A percentile compares a stretch with the other conserved stretches of the same genome.
These are phyloP conservation scores for Sequoiadendron giganteum DNA, from an alignment of 75 land plant genomes.

Conservation along the genomic window DNA sequence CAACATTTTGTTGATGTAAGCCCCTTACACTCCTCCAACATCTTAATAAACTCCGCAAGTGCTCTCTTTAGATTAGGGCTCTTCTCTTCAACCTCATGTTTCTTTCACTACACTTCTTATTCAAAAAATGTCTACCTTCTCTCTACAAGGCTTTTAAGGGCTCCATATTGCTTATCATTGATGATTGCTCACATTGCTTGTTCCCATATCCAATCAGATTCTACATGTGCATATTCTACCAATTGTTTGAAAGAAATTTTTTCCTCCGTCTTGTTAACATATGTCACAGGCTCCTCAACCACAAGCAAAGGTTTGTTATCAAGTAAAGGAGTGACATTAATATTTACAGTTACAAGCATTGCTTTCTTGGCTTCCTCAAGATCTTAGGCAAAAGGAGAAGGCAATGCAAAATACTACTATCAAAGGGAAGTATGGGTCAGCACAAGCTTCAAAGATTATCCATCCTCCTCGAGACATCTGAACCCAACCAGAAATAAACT, in stretches of 20 bases:
- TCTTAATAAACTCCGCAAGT: conserved; percentile 66
- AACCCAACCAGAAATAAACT: no score
- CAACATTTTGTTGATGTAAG: conserved; percentile 80
- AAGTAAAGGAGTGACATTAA: conserved; percentile 50
- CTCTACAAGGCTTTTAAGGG: conserved; percentile 86
- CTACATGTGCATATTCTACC: conserved; percentile 84
- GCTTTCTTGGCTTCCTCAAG: conserved; percentile 83
- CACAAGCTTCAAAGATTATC: no score
- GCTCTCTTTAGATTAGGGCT: conserved; percentile 81
- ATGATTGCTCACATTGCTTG: conserved; percentile 97
- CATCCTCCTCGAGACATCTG: no score
- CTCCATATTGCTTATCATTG: conserved; percentile 93
- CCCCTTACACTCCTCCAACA: conserved; percentile 90
- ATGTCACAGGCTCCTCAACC: conserved; percentile 68
- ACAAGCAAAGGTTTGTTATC: conserved; percentile 55
- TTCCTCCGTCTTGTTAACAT: conserved; percentile 85
- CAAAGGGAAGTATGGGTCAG: no score
- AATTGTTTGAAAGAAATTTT: conserved; percentile 86
- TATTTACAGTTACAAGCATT: conserved; percentile 63
- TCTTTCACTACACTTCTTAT: conserved; percentile 29
- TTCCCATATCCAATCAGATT: conserved; percentile 98
- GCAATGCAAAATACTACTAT: no score
- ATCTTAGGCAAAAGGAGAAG: no score
- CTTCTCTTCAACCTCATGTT: conserved; percentile 78
- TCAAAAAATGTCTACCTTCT: conserved; percentile 95